These are phyloP conservation scores for Phaeophleospora eucalypticola DNA, from an alignment of 2,329 filamentous ascomycete genomes.

Conservation along the genomic window DNA sequence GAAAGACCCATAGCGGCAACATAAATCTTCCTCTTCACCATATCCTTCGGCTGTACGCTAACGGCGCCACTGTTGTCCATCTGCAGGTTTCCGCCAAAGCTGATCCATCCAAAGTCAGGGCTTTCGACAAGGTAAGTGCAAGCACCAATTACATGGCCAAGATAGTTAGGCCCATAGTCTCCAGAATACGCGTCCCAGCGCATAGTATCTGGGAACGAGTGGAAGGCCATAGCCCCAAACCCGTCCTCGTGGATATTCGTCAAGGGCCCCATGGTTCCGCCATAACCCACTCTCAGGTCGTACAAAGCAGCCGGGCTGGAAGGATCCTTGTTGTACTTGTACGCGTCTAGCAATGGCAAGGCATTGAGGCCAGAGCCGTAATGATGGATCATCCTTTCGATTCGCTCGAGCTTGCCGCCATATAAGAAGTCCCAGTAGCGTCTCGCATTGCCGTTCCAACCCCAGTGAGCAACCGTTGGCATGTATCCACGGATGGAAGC, in stretches of 20 bases:
- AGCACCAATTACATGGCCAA: constrained; percentile 50
- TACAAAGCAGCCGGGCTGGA: constrained; percentile 39
- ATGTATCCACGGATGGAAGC: constrained; percentile 55
- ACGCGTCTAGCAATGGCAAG: constrained; percentile 51
- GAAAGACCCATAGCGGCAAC: constrained; percentile 45
- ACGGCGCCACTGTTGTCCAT: constrained; percentile 28
- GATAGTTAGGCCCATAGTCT: constrained; percentile 55
- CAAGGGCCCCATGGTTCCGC: constrained; percentile 50
- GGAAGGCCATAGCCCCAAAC: constrained; percentile 54
- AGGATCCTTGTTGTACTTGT: too few relatives aligned
- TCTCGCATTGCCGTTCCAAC: constrained; percentile 59
- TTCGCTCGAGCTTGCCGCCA: constrained; percentile 40
- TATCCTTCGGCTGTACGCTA: constrained; percentile 43
- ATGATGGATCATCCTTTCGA: constrained; percentile 55
- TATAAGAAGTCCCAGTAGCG: constrained; percentile 59
- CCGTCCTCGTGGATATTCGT: constrained; percentile 55
- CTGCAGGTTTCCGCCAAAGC: constrained; percentile 45
- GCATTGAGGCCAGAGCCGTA: constrained; percentile 59
- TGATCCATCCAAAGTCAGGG: constrained; percentile 43
- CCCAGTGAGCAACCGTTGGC: constrained; percentile 58
- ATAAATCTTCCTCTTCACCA: constrained; percentile 47
- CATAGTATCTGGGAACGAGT: constrained; percentile 55
- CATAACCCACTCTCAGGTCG: constrained; percentile 53
- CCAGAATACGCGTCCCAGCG: constrained; percentile 56
- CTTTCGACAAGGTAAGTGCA: constrained; percentile 50